These are phyloP conservation scores for Sphaceloma murrayae DNA, from an alignment of 2,329 filamentous ascomycete species.

Conservation along the genomic window DNA sequence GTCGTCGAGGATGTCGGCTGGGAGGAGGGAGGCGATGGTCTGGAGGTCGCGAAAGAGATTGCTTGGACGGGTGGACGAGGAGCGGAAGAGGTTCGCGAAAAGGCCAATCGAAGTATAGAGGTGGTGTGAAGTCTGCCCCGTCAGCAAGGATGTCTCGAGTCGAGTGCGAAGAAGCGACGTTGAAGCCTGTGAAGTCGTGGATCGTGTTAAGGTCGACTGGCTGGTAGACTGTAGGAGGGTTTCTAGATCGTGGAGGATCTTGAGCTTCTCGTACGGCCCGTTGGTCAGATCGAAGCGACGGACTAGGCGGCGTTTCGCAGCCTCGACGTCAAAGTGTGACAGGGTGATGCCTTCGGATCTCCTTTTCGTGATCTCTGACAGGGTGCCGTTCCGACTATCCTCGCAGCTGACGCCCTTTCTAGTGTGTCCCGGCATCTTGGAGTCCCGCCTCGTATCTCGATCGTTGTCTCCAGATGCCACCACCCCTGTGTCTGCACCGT, in stretches of 20 bases:
- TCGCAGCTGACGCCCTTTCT: neutral
- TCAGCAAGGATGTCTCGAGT: conserved; percentile 13
- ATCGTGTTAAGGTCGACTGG: neutral
- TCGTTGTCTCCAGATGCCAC: neutral
- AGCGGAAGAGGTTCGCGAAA: conserved; percentile 34
- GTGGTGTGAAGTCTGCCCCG: conserved; percentile 1
- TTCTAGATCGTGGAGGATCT: conserved; percentile 72
- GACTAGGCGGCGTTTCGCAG: conserved; percentile 69
- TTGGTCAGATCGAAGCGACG: conserved; percentile 82
- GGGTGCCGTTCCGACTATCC: neutral
- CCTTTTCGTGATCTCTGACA: neutral
- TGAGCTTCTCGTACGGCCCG: conserved; percentile 78
- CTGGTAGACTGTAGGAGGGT: conserved; percentile 47
- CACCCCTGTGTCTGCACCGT: too few species aligned
- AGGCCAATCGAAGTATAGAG: conserved; percentile 17
- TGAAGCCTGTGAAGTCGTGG: neutral
- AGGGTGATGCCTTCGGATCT: neutral
- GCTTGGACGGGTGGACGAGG: conserved; percentile 36
- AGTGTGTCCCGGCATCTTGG: neutral
- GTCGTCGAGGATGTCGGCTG: conserved; percentile 48
- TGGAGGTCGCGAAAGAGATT: conserved; percentile 43
- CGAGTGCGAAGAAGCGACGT: conserved; percentile 8
- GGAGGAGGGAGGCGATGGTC: conserved; percentile 52
- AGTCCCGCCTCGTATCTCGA: conserved; percentile 8
- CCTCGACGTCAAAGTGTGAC: conserved; percentile 47